Conservation (phyloP, 1,284 basidiomycete genomes). For the Heterobasidion annosum region DNA sequence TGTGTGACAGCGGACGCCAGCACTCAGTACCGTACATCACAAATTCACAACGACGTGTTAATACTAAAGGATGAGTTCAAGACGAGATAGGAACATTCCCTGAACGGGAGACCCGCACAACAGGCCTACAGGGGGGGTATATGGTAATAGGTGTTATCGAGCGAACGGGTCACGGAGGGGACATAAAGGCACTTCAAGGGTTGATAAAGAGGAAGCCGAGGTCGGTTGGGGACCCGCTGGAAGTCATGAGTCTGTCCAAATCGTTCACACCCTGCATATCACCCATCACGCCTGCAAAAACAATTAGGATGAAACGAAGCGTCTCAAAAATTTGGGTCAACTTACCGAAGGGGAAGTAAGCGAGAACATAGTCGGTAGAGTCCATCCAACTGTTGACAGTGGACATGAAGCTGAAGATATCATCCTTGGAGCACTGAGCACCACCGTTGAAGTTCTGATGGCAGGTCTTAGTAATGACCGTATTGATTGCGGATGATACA, state of each 20-base stretch:
- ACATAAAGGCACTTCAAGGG: conserved; percentile 14
- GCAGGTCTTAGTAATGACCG: not conserved
- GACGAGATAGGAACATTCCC: conserved; percentile 1
- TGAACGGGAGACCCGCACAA: conserved; percentile 5
- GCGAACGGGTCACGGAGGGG: not conserved
- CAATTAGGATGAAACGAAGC: conserved; percentile 3
- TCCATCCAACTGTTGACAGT: conserved; percentile 50
- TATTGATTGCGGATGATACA: not conserved
- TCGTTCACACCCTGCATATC: conserved; percentile 63
- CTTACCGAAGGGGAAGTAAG: conserved; percentile 67
- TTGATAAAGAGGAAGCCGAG: conserved; percentile 33
- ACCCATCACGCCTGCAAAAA: conserved; percentile 43
- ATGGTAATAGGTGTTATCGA: not conserved
- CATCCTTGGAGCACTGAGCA: conserved; percentile 36
- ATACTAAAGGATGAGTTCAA: conserved; percentile 1
- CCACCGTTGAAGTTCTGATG: conserved; percentile 28
- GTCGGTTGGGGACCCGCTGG: conserved; percentile 31
- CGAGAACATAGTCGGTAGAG: conserved; percentile 38
- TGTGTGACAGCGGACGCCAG: not conserved
- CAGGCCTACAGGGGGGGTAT: conserved; percentile 8
- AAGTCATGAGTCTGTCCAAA: conserved; percentile 39
- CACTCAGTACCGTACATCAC: conserved; percentile 7
- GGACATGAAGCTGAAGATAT: conserved; percentile 52
- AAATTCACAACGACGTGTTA: conserved; percentile 2
- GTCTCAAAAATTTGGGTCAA: conserved; percentile 6